These are phyloP conservation scores for Phytopythium cucurbitacearum DNA, from an alignment of 352 stramenopile genomes.

Conservation along the genomic window DNA sequence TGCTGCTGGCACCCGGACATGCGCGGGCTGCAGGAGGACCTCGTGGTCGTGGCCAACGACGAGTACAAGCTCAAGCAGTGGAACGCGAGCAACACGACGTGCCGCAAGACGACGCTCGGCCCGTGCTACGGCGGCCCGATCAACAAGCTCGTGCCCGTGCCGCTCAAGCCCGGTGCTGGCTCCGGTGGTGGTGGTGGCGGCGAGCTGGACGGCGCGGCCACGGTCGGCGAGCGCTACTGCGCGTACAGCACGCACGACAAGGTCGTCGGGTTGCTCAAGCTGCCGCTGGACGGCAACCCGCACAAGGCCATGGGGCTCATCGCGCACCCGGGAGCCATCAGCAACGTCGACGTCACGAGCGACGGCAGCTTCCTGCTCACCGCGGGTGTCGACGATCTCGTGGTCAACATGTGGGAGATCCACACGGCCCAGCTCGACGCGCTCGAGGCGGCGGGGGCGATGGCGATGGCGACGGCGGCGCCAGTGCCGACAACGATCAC, in stretches of 20 bases:
- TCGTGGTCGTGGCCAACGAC: slow-evolving; percentile 86
- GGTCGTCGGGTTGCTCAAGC: slow-evolving; percentile 78
- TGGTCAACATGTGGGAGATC: slow-evolving; percentile 91
- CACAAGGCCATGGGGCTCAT: slow-evolving; percentile 92
- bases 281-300: slow-evolving; percentile 91
- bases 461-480: slow-evolving; percentile 25
- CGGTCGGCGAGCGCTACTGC: slow-evolving; percentile 59
- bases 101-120: slow-evolving; percentile 85
- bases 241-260: slow-evolving; percentile 82
- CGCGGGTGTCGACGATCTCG: slow-evolving; percentile 83
- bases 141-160: slow-evolving; percentile 72
- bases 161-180: slow-evolving; percentile 13
- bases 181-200: not conserved
- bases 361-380: slow-evolving; percentile 88
- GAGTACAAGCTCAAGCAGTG: slow-evolving; percentile 95
- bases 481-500: not conserved
- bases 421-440: slow-evolving; percentile 70
- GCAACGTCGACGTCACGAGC: slow-evolving; percentile 73
- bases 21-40: slow-evolving; percentile 77
- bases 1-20: slow-evolving; percentile 90
- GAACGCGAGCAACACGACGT: slow-evolving; percentile 90
- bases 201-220: slow-evolving; percentile 9
- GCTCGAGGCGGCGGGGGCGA: slow-evolving; percentile 37
- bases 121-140: slow-evolving; percentile 89
- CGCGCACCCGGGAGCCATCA: slow-evolving; percentile 87